Percentiles rank a stretch among this genome's conserved stretches.
Conservation (phyloP, 106 monocot species). For the Dioscorea alata region DNA sequence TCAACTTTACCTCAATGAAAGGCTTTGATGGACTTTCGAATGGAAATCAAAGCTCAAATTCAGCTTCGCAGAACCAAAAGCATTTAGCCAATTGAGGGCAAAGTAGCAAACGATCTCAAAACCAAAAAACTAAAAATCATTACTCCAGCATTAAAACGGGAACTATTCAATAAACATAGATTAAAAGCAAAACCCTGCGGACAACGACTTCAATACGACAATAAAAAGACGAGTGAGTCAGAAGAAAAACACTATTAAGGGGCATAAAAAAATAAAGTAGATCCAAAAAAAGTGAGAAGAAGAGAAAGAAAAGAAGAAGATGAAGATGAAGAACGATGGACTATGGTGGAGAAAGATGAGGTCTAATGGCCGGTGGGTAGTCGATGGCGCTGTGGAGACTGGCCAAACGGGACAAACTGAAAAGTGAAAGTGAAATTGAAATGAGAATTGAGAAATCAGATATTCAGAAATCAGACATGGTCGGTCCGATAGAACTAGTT, state of each 20-base stretch:
- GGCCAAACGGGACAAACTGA: too few relatives aligned
- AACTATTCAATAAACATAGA: not conserved
- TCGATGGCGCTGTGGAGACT: too few relatives aligned
- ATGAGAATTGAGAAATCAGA: too few relatives aligned
- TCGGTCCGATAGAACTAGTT: too few relatives aligned
- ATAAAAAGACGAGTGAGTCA: not conserved
- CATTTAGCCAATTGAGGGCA: constrained; percentile 29
- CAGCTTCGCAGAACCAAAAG: constrained; percentile 24
- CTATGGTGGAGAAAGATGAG: too few relatives aligned
- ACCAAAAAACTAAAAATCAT: too few relatives aligned
- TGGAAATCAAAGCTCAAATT: constrained; percentile 47
- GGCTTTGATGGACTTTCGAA: constrained; percentile 31
- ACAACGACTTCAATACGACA: constrained; percentile 38
- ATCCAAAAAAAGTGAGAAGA: not conserved
- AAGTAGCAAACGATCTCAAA: not conserved
- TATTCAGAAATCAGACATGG: too few relatives aligned
- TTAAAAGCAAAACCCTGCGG: constrained; percentile 15
- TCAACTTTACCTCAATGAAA: constrained; percentile 22
- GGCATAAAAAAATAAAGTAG: not conserved
- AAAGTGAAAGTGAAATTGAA: too few relatives aligned
- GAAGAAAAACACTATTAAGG: not conserved
- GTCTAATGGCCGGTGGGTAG: too few relatives aligned
- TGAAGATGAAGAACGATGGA: too few relatives aligned
- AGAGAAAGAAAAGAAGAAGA: too few relatives aligned
- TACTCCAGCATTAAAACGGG: not conserved